Conservation (phyloP, 2,329 filamentous ascomycete genomes). For the Chrysoporthe puriensis region DNA sequence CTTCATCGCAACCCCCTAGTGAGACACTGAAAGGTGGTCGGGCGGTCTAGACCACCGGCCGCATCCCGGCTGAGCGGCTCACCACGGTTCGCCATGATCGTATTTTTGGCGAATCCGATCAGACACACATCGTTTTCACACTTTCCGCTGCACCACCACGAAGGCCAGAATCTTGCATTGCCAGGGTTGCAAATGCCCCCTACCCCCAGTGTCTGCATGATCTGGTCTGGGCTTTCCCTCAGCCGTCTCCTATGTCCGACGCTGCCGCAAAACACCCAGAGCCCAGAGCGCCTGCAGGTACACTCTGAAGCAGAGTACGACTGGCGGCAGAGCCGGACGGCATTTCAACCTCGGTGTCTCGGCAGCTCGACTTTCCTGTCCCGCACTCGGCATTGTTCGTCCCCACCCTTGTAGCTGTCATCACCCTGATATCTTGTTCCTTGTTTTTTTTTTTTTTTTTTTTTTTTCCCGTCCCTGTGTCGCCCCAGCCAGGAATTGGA, state of each 20-base stretch:
- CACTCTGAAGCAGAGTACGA: neutral
- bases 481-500: neutral
- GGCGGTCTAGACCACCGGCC: conserved; percentile 5
- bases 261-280: neutral
- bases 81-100: neutral
- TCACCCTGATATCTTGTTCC: neutral
- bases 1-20: too few relatives aligned
- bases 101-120: conserved; percentile 4
- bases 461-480: neutral
- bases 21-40: too few relatives aligned
- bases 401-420: neutral
- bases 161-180: neutral
- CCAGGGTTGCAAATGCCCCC: neutral
- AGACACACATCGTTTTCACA: neutral
- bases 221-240: neutral
- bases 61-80: neutral
- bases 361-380: neutral
- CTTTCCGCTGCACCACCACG: neutral
- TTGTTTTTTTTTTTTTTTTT: neutral
- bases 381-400: neutral
- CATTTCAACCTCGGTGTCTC: neutral
- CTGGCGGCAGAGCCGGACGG: neutral
- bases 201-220: neutral
- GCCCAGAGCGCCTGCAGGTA: neutral
- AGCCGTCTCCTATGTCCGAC: neutral